Evolutionary conservation across 1,284 basidiomycete genomes (phyloP), one percentile per base, ranked within the genome.

Genomic region (Inonotus obliquus): DNA sequence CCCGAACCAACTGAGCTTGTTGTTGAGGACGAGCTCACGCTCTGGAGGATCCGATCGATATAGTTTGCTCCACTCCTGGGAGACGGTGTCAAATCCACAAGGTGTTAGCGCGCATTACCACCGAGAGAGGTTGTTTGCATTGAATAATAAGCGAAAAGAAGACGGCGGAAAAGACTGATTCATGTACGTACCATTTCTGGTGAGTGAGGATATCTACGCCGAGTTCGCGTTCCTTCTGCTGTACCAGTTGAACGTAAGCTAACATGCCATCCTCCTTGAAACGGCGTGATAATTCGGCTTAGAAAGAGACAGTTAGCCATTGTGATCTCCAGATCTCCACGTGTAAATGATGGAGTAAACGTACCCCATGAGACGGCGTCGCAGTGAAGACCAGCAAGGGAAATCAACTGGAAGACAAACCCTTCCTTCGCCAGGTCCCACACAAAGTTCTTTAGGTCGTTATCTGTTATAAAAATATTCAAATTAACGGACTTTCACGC

Each of bases 391-490:
- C 94, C 94, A 9, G 92, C 94, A 21, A 96, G 80, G 5, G 93
- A 96, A 70, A 94, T 85, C 25, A 94, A 76, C 71, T 94, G 92
- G 17, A 94, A 78, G 61, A 92, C 86, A 69, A 94, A 94, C 54
- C 93, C 92, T 77, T 94, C 91, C 75, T 94, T 94, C 32, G 83
- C 94, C 53, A 97, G 82, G 61, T 96, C 92, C 92, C 93, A 95
- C 38, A 95, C 80, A 72, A 96, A 96, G 74, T 82, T 86, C 80
- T 91, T 92, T 71, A 97, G 75, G 65, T 88, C 86, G 5, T 79
- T 76, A 66, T 92, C 86, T 85, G 63, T 54, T 37, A 38, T 25
- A 2, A 35, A 13, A 10, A 19, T 14, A 9, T 25, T 53, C 35
- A 38, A 48, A 51, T 41, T 52, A n/a, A 52, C 27, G 48, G 57